phyloP scores from a whole-genome alignment of 2,329 filamentous ascomycete species.

The Arthrobotrys conoides region DNA sequence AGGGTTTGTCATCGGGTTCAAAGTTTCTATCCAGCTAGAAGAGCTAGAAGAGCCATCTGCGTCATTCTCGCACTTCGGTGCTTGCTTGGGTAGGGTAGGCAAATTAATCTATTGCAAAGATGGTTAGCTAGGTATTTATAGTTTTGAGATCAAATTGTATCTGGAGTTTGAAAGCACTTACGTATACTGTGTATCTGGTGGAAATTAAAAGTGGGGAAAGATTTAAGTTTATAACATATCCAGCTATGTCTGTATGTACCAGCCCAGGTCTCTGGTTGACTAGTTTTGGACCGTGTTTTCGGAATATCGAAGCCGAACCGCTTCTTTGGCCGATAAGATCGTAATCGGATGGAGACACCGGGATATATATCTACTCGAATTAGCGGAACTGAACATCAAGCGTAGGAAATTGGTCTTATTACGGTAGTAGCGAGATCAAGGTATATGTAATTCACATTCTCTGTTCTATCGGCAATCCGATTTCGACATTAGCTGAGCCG shows the following conservation, averaged over 20 bases:
- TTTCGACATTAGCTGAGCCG: too few relatives aligned
- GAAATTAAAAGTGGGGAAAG: background rate
- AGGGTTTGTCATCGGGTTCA: background rate
- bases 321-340: too few relatives aligned
- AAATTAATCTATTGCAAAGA: background rate
- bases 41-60: slow-evolving; percentile 1
- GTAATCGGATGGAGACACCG: too few relatives aligned
- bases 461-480: too few relatives aligned
- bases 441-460: too few relatives aligned
- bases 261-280: too few relatives aligned
- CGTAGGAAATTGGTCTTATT: too few relatives aligned
- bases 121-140: background rate
- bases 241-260: too few relatives aligned
- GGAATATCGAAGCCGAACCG: background rate
- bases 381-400: too few relatives aligned
- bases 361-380: too few relatives aligned
- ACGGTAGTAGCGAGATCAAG: too few relatives aligned
- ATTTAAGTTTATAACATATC: background rate
- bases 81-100: background rate
- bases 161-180: background rate
- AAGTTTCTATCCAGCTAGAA: background rate
- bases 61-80: background rate
- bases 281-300: background rate
- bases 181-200: too few relatives aligned
- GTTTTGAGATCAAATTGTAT: background rate